Base-by-base conservation (phyloP, 1,284 basidiomycete genomes). In the Pterulicium gracile region DNA sequence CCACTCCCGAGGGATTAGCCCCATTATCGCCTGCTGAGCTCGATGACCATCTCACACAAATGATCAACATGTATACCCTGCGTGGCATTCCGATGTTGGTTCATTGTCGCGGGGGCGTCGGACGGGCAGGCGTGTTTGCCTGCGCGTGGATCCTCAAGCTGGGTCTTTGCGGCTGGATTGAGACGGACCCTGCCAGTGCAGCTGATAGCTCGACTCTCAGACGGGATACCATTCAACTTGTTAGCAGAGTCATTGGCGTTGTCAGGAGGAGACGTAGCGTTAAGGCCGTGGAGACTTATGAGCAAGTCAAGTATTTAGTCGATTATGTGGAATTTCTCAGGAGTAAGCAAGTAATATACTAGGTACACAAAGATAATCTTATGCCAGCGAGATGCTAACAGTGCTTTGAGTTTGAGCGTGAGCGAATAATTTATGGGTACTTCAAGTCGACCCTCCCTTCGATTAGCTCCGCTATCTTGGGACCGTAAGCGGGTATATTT, bases 31-130 rank as follows among this genome's bases (percentile, higher is more conserved):
- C 84, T 4, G 62, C 64, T 12, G 61, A 64, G 22, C 74, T 95
- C 43, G 87, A 97, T 58, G 66, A 61, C 0, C 74, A 88, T 49
- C 69, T 98, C n/a, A 70, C 73, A 4, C 65, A 71, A 35, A 66
- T 97, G 47, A 83, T 93, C 40, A 61, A 75, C 14, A 63, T 65
- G 3, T 96, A 94, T 58, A 89, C 92, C 0, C 66, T 94, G 4
- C 68, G 68, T 4, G 92, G 93, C 1, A 61, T 75, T 1, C 73
- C 81, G 24, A 76, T 95, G 2, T 75, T 97, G 3, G 88, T 88
- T 3, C 95, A 98, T 56, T 98, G 95, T 61, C 78, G 95, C 20
- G 95, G 94, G 24, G 95, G 95, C 3, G 88, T 98, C 3, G 95
- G 95, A 1, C 77, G 95, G 20, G 95, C 95, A 0, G 94, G 94